These are phyloP conservation scores for Claviceps citrina DNA, from an alignment of 2,329 filamentous ascomycete species.

Conservation along the genomic window DNA sequence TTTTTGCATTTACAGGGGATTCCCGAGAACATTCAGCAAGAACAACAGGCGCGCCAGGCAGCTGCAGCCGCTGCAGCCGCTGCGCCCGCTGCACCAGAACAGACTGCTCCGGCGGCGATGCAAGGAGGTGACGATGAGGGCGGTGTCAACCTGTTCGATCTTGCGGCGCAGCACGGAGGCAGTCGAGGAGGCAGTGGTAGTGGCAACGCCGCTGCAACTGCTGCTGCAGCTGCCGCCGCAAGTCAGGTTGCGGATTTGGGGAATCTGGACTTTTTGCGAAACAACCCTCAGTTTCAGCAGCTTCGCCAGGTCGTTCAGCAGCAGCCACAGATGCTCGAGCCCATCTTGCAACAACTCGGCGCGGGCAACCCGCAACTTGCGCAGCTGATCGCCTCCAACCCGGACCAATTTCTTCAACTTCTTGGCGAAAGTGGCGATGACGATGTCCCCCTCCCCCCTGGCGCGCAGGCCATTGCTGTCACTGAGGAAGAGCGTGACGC, in stretches of 20 bases:
- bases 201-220: slow-evolving; percentile 25
- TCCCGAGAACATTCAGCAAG: slow-evolving; percentile 64
- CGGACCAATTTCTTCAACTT: slow-evolving; percentile 81
- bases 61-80: slow-evolving; percentile 29
- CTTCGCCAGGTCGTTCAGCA: slow-evolving; percentile 93
- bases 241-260: slow-evolving; percentile 42
- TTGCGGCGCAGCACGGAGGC: slow-evolving; percentile 59
- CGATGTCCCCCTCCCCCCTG: slow-evolving; percentile 71
- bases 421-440: slow-evolving; percentile 78
- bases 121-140: slow-evolving; percentile 44
- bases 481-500: slow-evolving; percentile 94
- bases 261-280: slow-evolving; percentile 83
- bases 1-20: slow-evolving; percentile 50
- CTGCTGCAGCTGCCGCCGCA: slow-evolving; percentile 34
- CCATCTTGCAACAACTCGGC: slow-evolving; percentile 89
- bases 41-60: slow-evolving; percentile 39
- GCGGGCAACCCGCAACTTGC: slow-evolving; percentile 90
- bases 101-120: slow-evolving; percentile 13
- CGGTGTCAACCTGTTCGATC: slow-evolving; percentile 79
- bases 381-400: slow-evolving; percentile 78
- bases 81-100: slow-evolving; percentile 24
- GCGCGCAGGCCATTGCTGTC: slow-evolving; percentile 76
- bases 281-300: slow-evolving; percentile 96
- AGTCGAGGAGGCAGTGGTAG: slow-evolving; percentile 29
- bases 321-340: slow-evolving; percentile 95